phyloP scores from a whole-genome alignment of 2,329 filamentous ascomycete genomes.

The Aspergillus pseudoterreus region DNA sequence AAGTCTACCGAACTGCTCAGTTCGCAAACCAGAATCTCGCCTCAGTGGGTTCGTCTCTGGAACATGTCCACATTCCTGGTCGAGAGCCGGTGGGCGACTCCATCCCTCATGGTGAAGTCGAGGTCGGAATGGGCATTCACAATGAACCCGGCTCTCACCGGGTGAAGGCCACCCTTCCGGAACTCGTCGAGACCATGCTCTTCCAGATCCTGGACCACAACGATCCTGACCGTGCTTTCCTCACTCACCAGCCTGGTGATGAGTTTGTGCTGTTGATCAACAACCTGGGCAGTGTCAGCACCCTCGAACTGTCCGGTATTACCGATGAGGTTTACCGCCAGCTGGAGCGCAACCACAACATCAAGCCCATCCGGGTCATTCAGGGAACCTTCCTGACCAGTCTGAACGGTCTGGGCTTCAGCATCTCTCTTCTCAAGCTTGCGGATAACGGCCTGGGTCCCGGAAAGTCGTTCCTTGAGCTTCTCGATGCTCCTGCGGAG shows the following conservation, averaged over 20 bases:
- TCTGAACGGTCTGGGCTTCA: constrained; percentile 68
- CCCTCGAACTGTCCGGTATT: constrained; percentile 64
- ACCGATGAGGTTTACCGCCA: constrained; percentile 63
- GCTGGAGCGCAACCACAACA: constrained; percentile 54
- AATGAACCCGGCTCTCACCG: constrained; percentile 59
- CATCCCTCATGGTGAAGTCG: constrained; percentile 53
- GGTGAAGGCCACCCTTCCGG: constrained; percentile 46
- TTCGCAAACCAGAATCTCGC: constrained; percentile 72
- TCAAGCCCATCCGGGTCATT: constrained; percentile 60
- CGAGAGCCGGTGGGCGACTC: constrained; percentile 56
- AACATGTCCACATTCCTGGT: constrained; percentile 91
- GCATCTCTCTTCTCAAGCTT: constrained; percentile 62
- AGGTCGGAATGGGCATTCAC: constrained; percentile 72
- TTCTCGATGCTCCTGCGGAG: constrained; percentile 65
- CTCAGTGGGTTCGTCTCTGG: constrained; percentile 78
- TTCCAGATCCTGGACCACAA: constrained; percentile 59
- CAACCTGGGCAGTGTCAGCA: constrained; percentile 66
- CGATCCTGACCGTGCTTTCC: constrained; percentile 62
- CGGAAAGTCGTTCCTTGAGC: constrained; percentile 57
- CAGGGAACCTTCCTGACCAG: constrained; percentile 70
- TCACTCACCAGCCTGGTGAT: constrained; percentile 55
- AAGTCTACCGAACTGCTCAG: constrained; percentile 70
- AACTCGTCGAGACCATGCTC: constrained; percentile 60
- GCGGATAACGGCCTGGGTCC: constrained; percentile 55
- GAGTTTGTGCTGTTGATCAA: constrained; percentile 64